phyloP scores from a whole-genome alignment of 257 asterid genomes.

The Forsythia suspensa region DNA sequence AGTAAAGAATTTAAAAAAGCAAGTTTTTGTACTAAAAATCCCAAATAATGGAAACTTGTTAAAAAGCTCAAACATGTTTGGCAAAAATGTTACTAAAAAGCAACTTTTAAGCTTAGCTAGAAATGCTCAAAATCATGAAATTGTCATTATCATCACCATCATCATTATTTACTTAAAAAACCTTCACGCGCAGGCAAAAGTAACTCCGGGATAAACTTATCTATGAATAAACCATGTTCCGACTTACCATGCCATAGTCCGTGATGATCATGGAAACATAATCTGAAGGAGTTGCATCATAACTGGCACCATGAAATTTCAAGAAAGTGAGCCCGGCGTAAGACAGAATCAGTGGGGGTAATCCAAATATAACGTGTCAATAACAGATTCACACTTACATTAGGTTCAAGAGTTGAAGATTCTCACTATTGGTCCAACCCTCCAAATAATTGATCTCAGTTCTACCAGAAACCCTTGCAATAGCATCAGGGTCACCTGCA shows the following conservation, averaged over 20 bases:
- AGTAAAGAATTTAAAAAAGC: background rate
- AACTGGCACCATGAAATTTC: conserved; percentile 45
- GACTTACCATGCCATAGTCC: conserved; percentile 91
- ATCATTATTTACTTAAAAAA: background rate
- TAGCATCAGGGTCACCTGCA: conserved; percentile 65
- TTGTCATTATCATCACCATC: background rate
- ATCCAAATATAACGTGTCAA: conserved; percentile 9
- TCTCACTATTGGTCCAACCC: conserved; percentile 53
- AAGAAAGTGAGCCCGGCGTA: conserved; percentile 20
- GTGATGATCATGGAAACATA: conserved; percentile 82
- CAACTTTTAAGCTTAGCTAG: background rate
- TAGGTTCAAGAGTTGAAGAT: conserved; percentile 78
- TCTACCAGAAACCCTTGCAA: conserved; percentile 70
- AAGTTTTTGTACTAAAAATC: background rate
- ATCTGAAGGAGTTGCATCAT: conserved; percentile 86
- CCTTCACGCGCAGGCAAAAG: background rate
- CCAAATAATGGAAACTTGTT: background rate
- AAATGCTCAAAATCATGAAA: background rate
- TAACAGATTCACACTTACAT: conserved; percentile 37
- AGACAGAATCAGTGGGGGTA: conserved; percentile 13
- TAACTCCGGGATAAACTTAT: background rate
- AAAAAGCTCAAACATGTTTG: background rate
- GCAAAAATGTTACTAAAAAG: background rate
- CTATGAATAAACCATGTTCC: conserved; percentile 7
- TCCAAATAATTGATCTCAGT: conserved; percentile 53